A percentile compares a stretch with the other conserved stretches of the same genome.
Conservation (phyloP, 371 early-diverging fungal species). For the Umbelopsis sp. region DNA sequence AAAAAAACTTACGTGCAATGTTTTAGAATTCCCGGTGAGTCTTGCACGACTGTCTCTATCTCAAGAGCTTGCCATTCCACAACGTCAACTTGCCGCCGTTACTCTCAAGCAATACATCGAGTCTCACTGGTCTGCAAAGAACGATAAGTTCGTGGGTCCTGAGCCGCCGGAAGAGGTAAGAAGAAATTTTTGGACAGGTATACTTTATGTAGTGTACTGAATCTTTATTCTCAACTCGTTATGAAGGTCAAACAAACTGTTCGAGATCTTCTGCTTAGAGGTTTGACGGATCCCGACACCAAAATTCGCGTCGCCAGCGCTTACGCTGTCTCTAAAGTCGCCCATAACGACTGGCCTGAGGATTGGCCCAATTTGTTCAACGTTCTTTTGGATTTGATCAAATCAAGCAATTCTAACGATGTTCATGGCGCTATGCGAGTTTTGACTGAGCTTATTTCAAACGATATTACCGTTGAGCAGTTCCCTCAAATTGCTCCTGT, state of each 20-base stretch:
- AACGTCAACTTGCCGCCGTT: slow-evolving; percentile 84
- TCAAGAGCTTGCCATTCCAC: slow-evolving; percentile 63
- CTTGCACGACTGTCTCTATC: slow-evolving; percentile 70
- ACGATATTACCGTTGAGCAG: slow-evolving; percentile 87
- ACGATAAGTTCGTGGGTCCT: slow-evolving; percentile 61
- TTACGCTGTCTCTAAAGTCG: slow-evolving; percentile 86
- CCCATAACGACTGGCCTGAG: slow-evolving; percentile 93
- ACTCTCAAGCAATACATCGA: slow-evolving; percentile 78
- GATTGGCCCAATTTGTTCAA: slow-evolving; percentile 92
- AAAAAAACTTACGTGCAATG: not conserved
- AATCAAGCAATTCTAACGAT: slow-evolving; percentile 66
- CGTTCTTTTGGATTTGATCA: slow-evolving; percentile 71
- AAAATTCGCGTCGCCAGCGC: slow-evolving; percentile 75
- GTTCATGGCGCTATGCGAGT: slow-evolving; percentile 91
- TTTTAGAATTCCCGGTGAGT: slow-evolving; percentile 65
- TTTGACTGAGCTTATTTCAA: slow-evolving; percentile 80
- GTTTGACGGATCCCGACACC: slow-evolving; percentile 59
- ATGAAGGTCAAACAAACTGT: slow-evolving; percentile 53
- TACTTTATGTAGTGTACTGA: not conserved
- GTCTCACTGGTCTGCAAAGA: slow-evolving; percentile 76
- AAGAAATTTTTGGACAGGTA: not conserved
- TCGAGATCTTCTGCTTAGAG: slow-evolving; percentile 55
- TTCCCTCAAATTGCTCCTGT: slow-evolving; percentile 78
- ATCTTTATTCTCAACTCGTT: not conserved
- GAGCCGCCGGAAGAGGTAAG: slow-evolving; percentile 58